Percentiles rank a stretch among this genome's conserved stretches.
Evolutionary conservation across 2,329 filamentous ascomycete species (phyloP).

Genomic region (Diaporthe aspalathi): DNA sequence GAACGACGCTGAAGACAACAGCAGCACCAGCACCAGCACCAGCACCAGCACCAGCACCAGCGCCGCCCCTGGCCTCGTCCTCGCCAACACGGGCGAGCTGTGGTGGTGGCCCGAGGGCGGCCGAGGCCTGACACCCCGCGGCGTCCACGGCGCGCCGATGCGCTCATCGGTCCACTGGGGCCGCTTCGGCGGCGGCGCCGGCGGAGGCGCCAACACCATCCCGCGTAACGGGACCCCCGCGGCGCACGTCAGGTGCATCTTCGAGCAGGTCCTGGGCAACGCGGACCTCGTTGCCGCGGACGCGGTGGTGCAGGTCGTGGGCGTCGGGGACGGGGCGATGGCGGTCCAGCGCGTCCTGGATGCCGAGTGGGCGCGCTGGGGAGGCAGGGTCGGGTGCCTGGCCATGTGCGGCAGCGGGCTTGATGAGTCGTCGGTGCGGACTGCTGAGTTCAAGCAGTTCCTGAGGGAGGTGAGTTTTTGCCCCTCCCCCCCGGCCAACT

Average conservation of each 20-base stretch:
- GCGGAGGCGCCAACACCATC: constrained; percentile 67
- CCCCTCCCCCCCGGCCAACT: too few relatives aligned
- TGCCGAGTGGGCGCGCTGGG: constrained; percentile 61
- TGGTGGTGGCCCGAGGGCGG: constrained; percentile 77
- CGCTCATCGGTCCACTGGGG: constrained; percentile 71
- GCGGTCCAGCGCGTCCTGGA: constrained; percentile 68
- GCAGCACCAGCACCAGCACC: constrained; percentile 47
- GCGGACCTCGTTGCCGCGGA: constrained; percentile 56
- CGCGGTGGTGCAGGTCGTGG: constrained; percentile 76
- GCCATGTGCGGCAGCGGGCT: constrained; percentile 62
- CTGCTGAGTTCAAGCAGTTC: constrained; percentile 60
- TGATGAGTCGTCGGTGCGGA: constrained; percentile 53
- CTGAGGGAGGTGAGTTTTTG: constrained; percentile 58
- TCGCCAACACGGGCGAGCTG: constrained; percentile 83
- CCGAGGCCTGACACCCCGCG: constrained; percentile 67
- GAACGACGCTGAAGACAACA: too few relatives aligned
- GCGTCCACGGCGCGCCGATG: constrained; percentile 70
- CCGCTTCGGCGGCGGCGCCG: constrained; percentile 59
- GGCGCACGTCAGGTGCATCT: constrained; percentile 75
- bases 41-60: constrained; percentile 46
- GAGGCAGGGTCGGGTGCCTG: constrained; percentile 59
- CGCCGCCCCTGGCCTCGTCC: constrained; percentile 68
- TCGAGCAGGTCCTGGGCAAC: constrained; percentile 68
- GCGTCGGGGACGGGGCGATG: constrained; percentile 74
- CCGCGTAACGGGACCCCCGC: constrained; percentile 65